phyloP scores from a whole-genome alignment of 2,329 filamentous ascomycete species.

The Diaporthe destruens region DNA sequence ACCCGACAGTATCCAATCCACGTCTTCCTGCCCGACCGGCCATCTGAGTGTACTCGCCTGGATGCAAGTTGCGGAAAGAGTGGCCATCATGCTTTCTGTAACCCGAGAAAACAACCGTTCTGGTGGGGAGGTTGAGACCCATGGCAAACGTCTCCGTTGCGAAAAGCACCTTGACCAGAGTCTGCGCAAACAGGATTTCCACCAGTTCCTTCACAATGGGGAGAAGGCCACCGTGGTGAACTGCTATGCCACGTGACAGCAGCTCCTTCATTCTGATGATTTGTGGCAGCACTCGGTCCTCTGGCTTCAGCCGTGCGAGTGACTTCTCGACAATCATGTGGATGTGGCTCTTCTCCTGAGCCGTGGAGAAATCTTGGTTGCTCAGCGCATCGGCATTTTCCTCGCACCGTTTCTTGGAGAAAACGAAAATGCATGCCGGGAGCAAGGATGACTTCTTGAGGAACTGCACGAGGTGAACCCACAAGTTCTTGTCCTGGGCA shows the following conservation, averaged over 20 bases:
- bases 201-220: conserved; percentile 99
- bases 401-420: conserved; percentile 97
- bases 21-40: conserved; percentile 92
- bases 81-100: conserved; percentile 97
- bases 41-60: conserved; percentile 99
- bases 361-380: conserved; percentile 95
- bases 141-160: conserved; percentile 99
- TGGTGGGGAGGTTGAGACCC: conserved; percentile 94
- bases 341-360: conserved; percentile 93
- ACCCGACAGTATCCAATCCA: conserved; percentile 92
- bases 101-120: conserved; percentile 97
- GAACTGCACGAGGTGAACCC: conserved; percentile 95
- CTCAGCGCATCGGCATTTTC: conserved; percentile 96
- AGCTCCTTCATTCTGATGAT: conserved; percentile 90
- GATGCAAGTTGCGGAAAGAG: conserved; percentile 88
- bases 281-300: conserved; percentile 91
- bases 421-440: conserved; percentile 96
- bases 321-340: conserved; percentile 99
- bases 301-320: conserved; percentile 88
- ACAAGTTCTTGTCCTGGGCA: conserved; percentile 94
- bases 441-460: conserved; percentile 88
- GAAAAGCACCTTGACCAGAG: conserved; percentile 95
- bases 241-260: conserved; percentile 88
- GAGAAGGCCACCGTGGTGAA: conserved; percentile 93
- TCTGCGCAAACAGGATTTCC: conserved; percentile 95